These are phyloP conservation scores for Ilyonectria sp. DNA, from an alignment of 2,329 filamentous ascomycete species.

Conservation along the genomic window DNA sequence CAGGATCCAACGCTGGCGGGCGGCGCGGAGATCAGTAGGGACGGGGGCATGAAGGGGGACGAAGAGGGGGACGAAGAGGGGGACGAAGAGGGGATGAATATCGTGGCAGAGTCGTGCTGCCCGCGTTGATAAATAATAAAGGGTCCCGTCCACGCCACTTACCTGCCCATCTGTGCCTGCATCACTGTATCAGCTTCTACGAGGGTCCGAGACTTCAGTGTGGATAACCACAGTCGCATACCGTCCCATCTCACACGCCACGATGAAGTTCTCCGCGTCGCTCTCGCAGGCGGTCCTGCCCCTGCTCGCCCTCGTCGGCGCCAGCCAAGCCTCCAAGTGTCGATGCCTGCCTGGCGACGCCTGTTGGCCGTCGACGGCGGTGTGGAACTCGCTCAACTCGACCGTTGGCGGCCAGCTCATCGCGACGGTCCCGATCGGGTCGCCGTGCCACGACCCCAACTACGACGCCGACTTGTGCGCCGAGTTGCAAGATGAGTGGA, in stretches of 20 bases:
- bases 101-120: not conserved
- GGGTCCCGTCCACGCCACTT: not conserved
- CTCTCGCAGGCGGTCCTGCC: constrained; percentile 32
- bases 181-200: constrained; percentile 8
- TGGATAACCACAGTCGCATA: not conserved
- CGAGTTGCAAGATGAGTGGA: constrained; percentile 60
- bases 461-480: constrained; percentile 64
- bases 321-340: constrained; percentile 50
- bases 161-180: constrained; percentile 5
- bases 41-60: not conserved
- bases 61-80: not conserved
- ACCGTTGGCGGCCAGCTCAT: constrained; percentile 67
- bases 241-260: not conserved
- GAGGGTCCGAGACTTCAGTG: not conserved
- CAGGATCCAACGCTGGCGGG: not conserved
- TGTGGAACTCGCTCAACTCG: constrained; percentile 66
- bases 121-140: not conserved
- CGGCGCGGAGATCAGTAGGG: constrained; percentile 8
- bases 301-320: constrained; percentile 28
- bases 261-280: constrained; percentile 37
- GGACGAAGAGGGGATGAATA: not conserved
- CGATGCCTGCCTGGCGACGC: constrained; percentile 65
- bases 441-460: constrained; percentile 63
- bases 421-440: constrained; percentile 64
- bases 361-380: constrained; percentile 64